These are phyloP conservation scores for Evansstolkia leycettana DNA, from an alignment of 495 filamentous ascomycete genomes.

Conservation along the genomic window DNA sequence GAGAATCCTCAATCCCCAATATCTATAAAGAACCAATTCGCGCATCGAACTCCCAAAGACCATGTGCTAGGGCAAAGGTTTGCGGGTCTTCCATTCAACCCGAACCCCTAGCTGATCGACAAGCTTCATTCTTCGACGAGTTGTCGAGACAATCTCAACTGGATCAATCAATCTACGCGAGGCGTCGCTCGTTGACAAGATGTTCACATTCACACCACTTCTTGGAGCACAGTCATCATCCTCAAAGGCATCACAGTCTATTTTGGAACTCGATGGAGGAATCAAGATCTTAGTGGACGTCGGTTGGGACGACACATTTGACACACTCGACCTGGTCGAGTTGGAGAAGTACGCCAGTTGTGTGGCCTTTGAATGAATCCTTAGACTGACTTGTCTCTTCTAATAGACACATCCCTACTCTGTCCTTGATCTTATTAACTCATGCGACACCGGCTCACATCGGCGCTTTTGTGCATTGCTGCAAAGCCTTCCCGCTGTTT, in stretches of 20 bases:
- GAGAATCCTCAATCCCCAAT: too few relatives aligned
- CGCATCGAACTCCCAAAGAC: too few relatives aligned
- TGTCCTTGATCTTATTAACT: conserved; percentile 89
- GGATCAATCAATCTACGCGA: background rate
- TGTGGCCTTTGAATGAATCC: background rate
- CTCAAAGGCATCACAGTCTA: conserved; percentile 80
- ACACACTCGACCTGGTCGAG: conserved; percentile 64
- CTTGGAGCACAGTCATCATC: conserved; percentile 74
- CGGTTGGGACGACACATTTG: conserved; percentile 89
- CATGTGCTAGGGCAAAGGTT: background rate
- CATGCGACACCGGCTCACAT: conserved; percentile 86
- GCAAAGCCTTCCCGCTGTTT: conserved; percentile 89
- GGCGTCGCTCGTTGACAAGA: conserved; percentile 19
- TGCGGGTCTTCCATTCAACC: background rate
- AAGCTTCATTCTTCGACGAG: background rate
- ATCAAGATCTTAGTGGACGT: conserved; percentile 92
- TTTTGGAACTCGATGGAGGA: conserved; percentile 91
- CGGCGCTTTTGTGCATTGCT: conserved; percentile 91
- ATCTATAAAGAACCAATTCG: too few relatives aligned
- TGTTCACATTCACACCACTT: conserved; percentile 93
- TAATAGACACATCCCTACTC: conserved; percentile 68
- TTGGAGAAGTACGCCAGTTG: conserved; percentile 63
- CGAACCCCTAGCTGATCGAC: too few relatives aligned
- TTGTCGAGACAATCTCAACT: too few relatives aligned
- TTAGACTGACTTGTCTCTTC: background rate